Base-by-base conservation (phyloP, 2,329 filamentous ascomycete genomes). In the Clathrospora elynae region DNA sequence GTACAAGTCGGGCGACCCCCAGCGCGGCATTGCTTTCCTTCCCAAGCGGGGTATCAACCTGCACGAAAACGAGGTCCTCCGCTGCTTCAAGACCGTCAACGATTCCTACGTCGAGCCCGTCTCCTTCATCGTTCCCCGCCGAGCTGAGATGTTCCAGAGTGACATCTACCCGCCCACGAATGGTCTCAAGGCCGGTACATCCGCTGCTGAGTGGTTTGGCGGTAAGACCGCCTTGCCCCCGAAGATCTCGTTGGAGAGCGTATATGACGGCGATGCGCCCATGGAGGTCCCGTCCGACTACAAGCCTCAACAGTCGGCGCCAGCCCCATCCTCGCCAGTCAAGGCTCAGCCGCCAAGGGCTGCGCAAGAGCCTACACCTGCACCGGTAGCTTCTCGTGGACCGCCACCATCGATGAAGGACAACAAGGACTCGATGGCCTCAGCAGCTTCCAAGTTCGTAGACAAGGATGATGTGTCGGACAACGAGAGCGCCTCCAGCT, bases 71-170 rank as follows among this genome's bases (percentile, higher is more conserved):
- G 93, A 99, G 70, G 62, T 68, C 38, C 91, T 95, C 79, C 86
- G 91, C 57, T 91, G 87, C 29, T 99, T 88, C 83, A 99, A 99
- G 81, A 97, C 93, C 0, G 88, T 97, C 70, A 95, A 91, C 72
- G 93, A 99, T 68, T 72, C 77, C 32, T 96, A 95, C 74, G 90
- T 99, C 61, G 93, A 99, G 74, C 93, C 93, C 26, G 88, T 99
- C 65, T 96, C 93, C 2, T 99, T 99, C 75, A 95, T 95, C 40
- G 93, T 97, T 2, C 93, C 93, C 34, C 85, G 93, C 52, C 84
- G 93, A 52, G 89, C 93, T 41, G 90, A 96, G 72, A 90, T 87
- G 36, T 96, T 96, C 83, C 92, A 97, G 74, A 89, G 90, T 49
- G 93, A 99, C 67, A 96, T 99, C 62, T 99, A 89, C 72, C 93